Percentiles rank a stretch among this genome's conserved stretches.
These are phyloP conservation scores for Withania somnifera DNA, from an alignment of 305 asterid genomes.

Conservation along the genomic window DNA sequence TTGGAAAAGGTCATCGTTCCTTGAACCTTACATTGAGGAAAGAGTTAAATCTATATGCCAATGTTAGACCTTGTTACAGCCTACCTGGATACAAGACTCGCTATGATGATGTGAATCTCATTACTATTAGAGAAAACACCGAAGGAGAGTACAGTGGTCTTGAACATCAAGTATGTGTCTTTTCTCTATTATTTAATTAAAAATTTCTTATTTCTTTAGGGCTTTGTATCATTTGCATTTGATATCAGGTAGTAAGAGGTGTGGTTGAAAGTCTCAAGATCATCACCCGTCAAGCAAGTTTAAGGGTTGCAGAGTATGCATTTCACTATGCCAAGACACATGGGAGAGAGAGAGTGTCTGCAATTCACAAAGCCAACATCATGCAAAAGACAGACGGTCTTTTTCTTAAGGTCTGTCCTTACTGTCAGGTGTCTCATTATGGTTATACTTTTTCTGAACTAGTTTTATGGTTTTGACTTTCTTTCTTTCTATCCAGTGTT, in stretches of 20 bases:
- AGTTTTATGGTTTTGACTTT: conserved; percentile 18
- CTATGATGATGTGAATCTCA: conserved; percentile 81
- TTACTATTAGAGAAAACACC: conserved; percentile 95
- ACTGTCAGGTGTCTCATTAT: neutral
- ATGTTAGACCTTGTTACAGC: conserved; percentile 98
- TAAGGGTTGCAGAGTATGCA: conserved; percentile 96
- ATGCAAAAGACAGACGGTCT: conserved; percentile 99
- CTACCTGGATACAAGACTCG: conserved; percentile 96
- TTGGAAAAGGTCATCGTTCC: conserved; percentile 98
- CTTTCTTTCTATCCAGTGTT: conserved; percentile 51
- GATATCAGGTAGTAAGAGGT: conserved; percentile 84
- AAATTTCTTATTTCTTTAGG: neutral
- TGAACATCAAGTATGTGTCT: conserved; percentile 74
- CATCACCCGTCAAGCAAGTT: conserved; percentile 92
- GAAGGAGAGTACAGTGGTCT: conserved; percentile 99
- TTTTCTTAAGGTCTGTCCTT: conserved; percentile 72
- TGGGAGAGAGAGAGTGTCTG: conserved; percentile 93
- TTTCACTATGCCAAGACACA: conserved; percentile 90
- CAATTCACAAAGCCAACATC: conserved; percentile 96
- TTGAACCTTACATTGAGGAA: conserved; percentile 95
- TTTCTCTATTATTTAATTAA: neutral
- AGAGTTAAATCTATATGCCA: conserved; percentile 93
- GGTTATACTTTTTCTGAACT: neutral
- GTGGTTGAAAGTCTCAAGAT: conserved; percentile 97
- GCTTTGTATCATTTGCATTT: conserved; percentile 1